phyloP scores from a whole-genome alignment of 164 flowering plant genomes.

The Kalanchoe fedtschenkoi region DNA sequence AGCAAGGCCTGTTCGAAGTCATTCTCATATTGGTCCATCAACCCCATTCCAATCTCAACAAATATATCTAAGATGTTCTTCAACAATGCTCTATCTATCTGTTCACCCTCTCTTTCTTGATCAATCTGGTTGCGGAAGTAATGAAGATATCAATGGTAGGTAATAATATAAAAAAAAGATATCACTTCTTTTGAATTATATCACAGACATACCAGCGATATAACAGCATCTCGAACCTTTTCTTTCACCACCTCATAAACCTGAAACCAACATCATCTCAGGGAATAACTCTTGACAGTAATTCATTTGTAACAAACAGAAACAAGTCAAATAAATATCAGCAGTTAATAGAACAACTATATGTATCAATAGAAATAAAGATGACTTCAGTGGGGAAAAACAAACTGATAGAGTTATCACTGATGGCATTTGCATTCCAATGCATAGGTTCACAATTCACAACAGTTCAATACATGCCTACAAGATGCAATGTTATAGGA shows the following conservation, averaged over 20 bases:
- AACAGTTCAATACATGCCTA: not conserved
- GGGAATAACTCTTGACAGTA: not conserved
- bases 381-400: no score
- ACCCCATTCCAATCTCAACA: constrained; percentile 77
- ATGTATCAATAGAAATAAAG: not conserved
- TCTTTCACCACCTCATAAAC: constrained; percentile 48
- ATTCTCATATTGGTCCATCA: constrained; percentile 50
- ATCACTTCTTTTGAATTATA: not conserved
- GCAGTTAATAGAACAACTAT: not conserved
- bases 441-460: not conserved
- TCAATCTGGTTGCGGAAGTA: constrained; percentile 28
- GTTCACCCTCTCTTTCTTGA: constrained; percentile 64
- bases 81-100: constrained; percentile 65
- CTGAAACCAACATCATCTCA: constrained; percentile 24
- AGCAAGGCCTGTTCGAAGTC: constrained; percentile 69
- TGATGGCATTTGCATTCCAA: no score
- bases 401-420: no score
- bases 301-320: not conserved
- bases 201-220: constrained; percentile 37
- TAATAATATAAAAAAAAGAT: not conserved
- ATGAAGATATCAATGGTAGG: not conserved
- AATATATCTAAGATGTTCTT: constrained; percentile 71
- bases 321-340: not conserved
- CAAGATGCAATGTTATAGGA: not conserved
- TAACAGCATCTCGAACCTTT: constrained; percentile 78